Evolutionary conservation across 306 rosid species (phyloP), one percentile per base, ranked within the genome.

Genomic region (Ochetophila trinervis): DNA sequence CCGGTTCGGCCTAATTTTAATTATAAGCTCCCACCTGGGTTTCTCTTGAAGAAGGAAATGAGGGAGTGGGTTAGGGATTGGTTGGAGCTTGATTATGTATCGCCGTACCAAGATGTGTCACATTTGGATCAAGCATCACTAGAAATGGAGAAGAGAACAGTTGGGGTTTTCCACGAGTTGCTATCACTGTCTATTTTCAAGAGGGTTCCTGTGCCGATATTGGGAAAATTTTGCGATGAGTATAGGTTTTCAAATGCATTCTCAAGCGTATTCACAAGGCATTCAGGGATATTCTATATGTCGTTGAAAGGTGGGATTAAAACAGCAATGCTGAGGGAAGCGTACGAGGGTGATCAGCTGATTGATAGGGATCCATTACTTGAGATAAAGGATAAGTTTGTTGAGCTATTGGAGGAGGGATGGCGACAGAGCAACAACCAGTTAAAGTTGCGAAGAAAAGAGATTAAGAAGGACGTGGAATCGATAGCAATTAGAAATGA

Each of bases 41-140:
- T 78, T 77, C 69, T 81, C 82, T 79, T 90, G 82, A 90, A 58
- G 80, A 88, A 85, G 76, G 91, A 87, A 67, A 93, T 93, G 96
- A 83, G 91, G 76, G 96, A 90, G 70, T 88, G 99, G 96, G 73
- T 83, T 14, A 86, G 96, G 87, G 99, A 90, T 76, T 93, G 96
- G 91, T 35, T 90, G 81, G 99, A 93, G 78, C 83, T 93, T 64
- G 88, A 84, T 49, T 86, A 86, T 42, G 32, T 87, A 0, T 93
- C 97, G 0, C 97, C 96, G 0, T 93, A 87, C 55, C 86, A 74
- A 63, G 90, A 90, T 63, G 87, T 70, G 34, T 78, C 84, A 0
- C 73, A 74, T 69, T 78, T 93, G 66, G 87, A 83, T 52, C 97
- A 90, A 66, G 75, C 85, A 5, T 86, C 94, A 0, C 76, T 78